Conservation (phyloP, 1,284 basidiomycete genomes). For the Stereum hirsutum region DNA sequence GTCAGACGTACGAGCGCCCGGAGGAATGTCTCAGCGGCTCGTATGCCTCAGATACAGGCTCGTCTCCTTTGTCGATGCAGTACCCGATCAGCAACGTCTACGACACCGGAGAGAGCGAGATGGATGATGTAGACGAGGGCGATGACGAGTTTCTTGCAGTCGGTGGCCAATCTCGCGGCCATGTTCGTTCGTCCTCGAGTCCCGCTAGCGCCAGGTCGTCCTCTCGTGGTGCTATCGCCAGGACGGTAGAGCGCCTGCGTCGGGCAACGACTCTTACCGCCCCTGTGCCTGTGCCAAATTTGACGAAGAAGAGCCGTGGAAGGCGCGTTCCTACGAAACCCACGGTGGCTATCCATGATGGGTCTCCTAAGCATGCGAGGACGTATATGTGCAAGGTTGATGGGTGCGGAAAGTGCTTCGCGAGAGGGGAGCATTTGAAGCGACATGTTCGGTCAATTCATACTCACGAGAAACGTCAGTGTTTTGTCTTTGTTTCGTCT, state of each 20-base stretch:
- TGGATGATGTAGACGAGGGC: slow-evolving; percentile 12
- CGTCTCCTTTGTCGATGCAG: too few species aligned
- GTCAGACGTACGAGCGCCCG: too few species aligned
- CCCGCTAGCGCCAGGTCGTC: neutral
- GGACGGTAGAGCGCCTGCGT: slow-evolving; percentile 18
- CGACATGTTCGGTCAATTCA: slow-evolving; percentile 72
- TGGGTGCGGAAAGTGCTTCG: slow-evolving; percentile 75
- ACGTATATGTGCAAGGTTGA: slow-evolving; percentile 64
- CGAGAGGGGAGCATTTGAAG: slow-evolving; percentile 72
- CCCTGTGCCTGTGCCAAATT: slow-evolving; percentile 62
- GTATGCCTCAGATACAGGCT: too few species aligned
- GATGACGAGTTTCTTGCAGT: neutral
- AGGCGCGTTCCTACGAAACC: slow-evolving; percentile 56
- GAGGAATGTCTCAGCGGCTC: too few species aligned
- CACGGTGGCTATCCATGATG: slow-evolving; percentile 28
- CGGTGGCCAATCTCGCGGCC: slow-evolving; percentile 11
- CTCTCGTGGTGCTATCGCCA: slow-evolving; percentile 13
- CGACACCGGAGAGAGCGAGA: slow-evolving; percentile 16
- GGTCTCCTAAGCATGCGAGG: slow-evolving; percentile 35
- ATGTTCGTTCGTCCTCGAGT: slow-evolving; percentile 19
- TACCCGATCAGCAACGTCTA: too few species aligned
- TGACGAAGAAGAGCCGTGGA: slow-evolving; percentile 67
- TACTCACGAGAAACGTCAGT: slow-evolving; percentile 74
- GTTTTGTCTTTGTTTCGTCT: slow-evolving; percentile 6
- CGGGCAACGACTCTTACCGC: slow-evolving; percentile 22